Base-by-base conservation (phyloP, 2,329 filamentous ascomycete genomes). In the Cladophialophora chaetospira region DNA sequence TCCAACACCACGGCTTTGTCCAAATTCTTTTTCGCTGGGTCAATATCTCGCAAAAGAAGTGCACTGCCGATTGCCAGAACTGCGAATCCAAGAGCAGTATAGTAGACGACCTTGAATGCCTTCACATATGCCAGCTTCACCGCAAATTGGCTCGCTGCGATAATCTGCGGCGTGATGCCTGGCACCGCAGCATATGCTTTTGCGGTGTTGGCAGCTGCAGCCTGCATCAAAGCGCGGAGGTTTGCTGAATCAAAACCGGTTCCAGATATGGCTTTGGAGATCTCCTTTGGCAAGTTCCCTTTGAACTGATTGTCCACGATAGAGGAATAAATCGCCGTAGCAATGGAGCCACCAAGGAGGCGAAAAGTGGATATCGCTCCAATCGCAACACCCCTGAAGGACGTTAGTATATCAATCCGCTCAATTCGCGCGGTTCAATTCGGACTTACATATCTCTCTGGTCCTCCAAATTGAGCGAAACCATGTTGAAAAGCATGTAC, bases 71-170 rank as follows among this genome's bases (percentile, higher is more conserved):
- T 42, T 19, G 63, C 63, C 9, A 60, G 11, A 6, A 54, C 56
- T 19, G 57, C 63, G 26, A 65, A 65, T 3, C 60, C 62, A 5
- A 65, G 36, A 21, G 50, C 45, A 19, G 61, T 38, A 33, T 67
- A 47, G 57, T 60, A 80, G 1, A 81, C 77, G 2, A 73, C 71
- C 52, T 69, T 67, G 65, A 79, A 78, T 3, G 74, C 73, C 17
- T 71, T 55, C 6, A 69, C 63, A 63, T 79, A 77, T 13, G 75
- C 75, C 11, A 66, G 67, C 59, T 75, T 72, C 9, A 74, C 59
- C 19, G 73, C 72, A 1, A 58, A 55, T 3, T 61, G 67, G 1
- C 76, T 72, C 0, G 72, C 72, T 1, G 55, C 65, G 23, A 68
- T 62, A 42, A 77, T 68, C 21, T 65, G 57, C 0, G 66, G 47